Evolutionary conservation across 495 filamentous ascomycete species (phyloP), one percentile per base, ranked within the genome.

Genomic region (Lasiosphaeria ovina): DNA sequence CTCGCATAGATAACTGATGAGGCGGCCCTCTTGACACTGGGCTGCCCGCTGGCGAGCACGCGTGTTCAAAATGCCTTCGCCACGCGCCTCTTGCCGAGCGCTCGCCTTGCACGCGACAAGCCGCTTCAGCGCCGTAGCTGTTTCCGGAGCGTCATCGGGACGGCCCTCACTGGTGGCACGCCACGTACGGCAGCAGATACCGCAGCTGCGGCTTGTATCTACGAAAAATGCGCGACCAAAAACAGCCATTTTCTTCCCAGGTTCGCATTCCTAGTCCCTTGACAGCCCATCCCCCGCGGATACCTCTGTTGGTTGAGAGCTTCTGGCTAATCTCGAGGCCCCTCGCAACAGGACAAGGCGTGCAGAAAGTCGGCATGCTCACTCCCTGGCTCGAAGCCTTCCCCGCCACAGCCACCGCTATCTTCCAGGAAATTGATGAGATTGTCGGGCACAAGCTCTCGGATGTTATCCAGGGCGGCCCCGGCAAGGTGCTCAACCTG

Each of bases 321-420:
- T 24, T 24, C 6, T 7, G 3, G 9, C 34, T 12, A 24, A 24
- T 24, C 24, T 24, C 24, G 24, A 24, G 24, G 16, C 14, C 5
- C n/a, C 4, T 45, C 35, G 54, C 51, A 48, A 61, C 72, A 96
- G 92, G 93, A 62, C 93, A 97, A 77, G 93, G 94, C 63, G 93
- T 97, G 11, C 94, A 98, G 72, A 86, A 90, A 67, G 88, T 97
- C 4, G 93, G 92, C 69, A 98, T 98, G 94, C 79, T 89, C 36
- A 81, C 81, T 34, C 83, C 90, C 36, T 97, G 95, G 90, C 79
- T 92, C 59, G 83, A 89, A 62, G 84, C 84, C 54, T 98, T 96
- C 71, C 93, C 94, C 12, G 66, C 71, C 50, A 95, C 90, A 35
- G 87, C 88, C 17, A 73, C 72, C 6, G 83, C 82, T 4, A 80